Percentiles rank a stretch among this genome's conserved stretches.
Evolutionary conservation across 305 asterid species (phyloP).

Genomic region (Fraxinus sp.): DNA sequence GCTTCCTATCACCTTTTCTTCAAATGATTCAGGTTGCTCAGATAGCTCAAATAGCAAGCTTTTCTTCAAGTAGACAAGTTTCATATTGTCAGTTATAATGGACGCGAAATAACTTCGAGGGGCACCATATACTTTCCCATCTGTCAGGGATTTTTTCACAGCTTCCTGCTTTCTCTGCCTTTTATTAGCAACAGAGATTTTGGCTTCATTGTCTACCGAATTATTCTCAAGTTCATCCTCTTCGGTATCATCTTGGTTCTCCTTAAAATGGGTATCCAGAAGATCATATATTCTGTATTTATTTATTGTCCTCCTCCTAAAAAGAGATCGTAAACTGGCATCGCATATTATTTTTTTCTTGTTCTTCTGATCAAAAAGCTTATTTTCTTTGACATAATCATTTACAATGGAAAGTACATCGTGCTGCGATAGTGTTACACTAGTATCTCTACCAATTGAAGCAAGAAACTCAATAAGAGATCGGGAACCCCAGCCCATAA

Average conservation of each 20-base stretch:
- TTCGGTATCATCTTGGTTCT: conserved; percentile 52
- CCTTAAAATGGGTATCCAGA: conserved; percentile 65
- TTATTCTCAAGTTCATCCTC: conserved; percentile 41
- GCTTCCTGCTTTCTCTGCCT: conserved; percentile 30
- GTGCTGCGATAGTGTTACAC: conserved; percentile 43
- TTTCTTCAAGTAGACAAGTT: conserved; percentile 77
- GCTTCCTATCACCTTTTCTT: conserved; percentile 70
- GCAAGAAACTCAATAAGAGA: conserved; percentile 63
- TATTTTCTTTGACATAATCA: conserved; percentile 52
- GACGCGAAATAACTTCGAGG: conserved; percentile 52
- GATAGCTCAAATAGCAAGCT: conserved; percentile 53
- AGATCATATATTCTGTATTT: conserved; percentile 48
- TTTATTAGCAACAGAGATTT: conserved; percentile 25
- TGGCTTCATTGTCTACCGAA: conserved; percentile 33
- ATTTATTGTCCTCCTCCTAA: conserved; percentile 41
- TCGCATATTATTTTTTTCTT: conserved; percentile 59
- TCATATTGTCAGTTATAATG: conserved; percentile 61
- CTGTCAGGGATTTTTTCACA: conserved; percentile 32
- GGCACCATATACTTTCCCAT: conserved; percentile 24
- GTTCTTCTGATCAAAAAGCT: conserved; percentile 49
- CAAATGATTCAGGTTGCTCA: conserved; percentile 57
- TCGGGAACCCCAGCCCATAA: conserved; percentile 77
- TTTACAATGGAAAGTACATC: conserved; percentile 54
- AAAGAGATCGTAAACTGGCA: conserved; percentile 43
- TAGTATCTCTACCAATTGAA: conserved; percentile 59